Evolutionary conservation across 2,329 filamentous ascomycete genomes (phyloP), one percentile per base, ranked within the genome.

Genomic region (Salinomyces thailandicus): DNA sequence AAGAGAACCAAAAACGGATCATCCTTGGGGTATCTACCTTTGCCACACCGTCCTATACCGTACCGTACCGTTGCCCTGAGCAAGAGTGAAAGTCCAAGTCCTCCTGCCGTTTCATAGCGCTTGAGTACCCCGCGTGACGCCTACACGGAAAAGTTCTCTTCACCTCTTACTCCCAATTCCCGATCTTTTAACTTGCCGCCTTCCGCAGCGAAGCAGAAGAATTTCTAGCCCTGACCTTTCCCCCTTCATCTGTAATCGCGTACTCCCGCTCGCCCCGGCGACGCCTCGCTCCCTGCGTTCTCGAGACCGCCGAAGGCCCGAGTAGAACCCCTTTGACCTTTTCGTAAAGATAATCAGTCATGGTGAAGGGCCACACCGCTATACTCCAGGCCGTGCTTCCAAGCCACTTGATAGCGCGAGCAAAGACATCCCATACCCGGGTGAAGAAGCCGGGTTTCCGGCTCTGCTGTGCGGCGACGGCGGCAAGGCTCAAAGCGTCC

Each of bases 401-500:
- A 5, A 50, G 44, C 20, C 36, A 32, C 14, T 29, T 24, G 19
- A 38, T 32, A 2, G 26, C 29, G 5, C 18, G 6, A 16, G 33
- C 44, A 6, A 48, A 18, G 1, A 42, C 44, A 14, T 48, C 42
- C 6, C 53, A 9, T 2, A 48, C 18, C 3, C 31, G 41, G 6
- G 44, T 33, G 5, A 53, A 30, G 11, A 52, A 35, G 18, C 52
- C 48, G 6, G 45, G 49, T 15, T 43, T 49, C 22, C 50, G 50
- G 5, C 46, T 51, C n/a, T 55, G 49, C 20, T 63, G 61, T 7
- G 78, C 78, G 1, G 82, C 83, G 0, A 81, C 81, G 0, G 82
- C 81, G 2, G 85, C 84, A n/a, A 95, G 66, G 1, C 82, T 75
- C 31, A 93, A 71, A 3, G 85, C 80, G 51, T 94, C 86, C 43